Percentiles rank a stretch among this genome's conserved stretches.
phyloP scores from a whole-genome alignment of 495 filamentous ascomycete genomes.

The Penicillium mononematosum region DNA sequence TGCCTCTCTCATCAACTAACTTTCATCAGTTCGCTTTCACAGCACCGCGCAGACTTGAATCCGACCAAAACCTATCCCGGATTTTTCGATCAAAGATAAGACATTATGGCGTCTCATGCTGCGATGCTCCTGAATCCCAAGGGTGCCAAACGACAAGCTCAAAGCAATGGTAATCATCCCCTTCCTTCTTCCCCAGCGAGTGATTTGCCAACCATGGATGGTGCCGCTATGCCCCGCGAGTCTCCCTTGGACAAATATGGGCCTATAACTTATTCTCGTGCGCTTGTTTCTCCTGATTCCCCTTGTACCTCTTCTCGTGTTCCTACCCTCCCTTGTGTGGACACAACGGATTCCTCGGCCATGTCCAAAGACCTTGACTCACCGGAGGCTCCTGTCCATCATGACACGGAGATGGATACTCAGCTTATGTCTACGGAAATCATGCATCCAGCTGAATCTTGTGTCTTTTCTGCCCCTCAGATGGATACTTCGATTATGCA shows the following conservation, averaged over 20 bases:
- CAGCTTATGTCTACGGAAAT: not conserved
- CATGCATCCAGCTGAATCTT: not conserved
- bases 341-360: not conserved
- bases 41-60: not conserved
- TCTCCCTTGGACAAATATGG: not conserved
- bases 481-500: not conserved
- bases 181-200: conserved; percentile 8
- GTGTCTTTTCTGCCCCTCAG: not conserved
- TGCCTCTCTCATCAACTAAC: conserved; percentile 6
- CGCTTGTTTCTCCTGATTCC: not conserved
- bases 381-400: not conserved
- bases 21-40: conserved; percentile 2
- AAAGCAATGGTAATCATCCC: conserved; percentile 36
- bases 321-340: not conserved
- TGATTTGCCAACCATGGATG: not conserved
- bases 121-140: conserved; percentile 47
- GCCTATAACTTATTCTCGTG: not conserved
- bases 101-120: conserved; percentile 43
- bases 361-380: not conserved
- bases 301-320: conserved; percentile 3
- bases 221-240: not conserved
- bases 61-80: not conserved
- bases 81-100: not conserved
- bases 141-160: conserved; percentile 34
- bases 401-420: not conserved